Conservation (phyloP, 352 stramenopile genomes). For the Phytopythium kandeliae region DNA sequence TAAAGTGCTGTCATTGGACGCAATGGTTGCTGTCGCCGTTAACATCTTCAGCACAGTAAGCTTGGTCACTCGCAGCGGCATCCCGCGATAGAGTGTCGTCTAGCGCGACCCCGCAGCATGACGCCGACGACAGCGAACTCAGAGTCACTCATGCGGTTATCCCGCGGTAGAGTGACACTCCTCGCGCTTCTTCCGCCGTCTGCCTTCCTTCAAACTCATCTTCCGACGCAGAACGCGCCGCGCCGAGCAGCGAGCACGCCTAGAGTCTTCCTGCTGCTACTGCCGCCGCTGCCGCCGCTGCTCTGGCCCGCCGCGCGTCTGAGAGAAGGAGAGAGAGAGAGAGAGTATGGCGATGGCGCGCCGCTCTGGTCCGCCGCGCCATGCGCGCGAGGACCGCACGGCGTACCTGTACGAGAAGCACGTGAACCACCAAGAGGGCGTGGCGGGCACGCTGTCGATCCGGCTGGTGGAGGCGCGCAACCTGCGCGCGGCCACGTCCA, state of each 20-base stretch:
- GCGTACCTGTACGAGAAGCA: constrained; percentile 81
- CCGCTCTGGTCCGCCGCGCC: constrained; percentile 8
- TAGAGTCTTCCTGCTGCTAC: background rate
- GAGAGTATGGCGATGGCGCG: constrained; percentile 25
- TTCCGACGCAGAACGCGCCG: too few species aligned
- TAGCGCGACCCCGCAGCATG: background rate
- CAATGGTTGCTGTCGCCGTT: too few species aligned
- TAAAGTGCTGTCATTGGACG: too few species aligned
- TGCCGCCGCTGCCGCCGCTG: background rate
- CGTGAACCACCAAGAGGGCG: constrained; percentile 61
- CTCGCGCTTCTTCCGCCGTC: background rate
- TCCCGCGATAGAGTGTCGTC: too few species aligned
- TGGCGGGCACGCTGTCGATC: constrained; percentile 67
- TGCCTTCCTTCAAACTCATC: background rate
- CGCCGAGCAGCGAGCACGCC: too few species aligned
- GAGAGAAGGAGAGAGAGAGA: too few species aligned
- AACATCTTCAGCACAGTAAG: too few species aligned
- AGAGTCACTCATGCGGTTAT: background rate
- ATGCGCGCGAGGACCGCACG: constrained; percentile 36
- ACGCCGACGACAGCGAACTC: background rate
- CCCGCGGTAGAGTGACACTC: background rate
- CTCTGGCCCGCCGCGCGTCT: background rate
- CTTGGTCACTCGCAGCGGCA: too few species aligned
- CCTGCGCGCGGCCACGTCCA: constrained; percentile 59
- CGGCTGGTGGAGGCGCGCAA: constrained; percentile 66